Evolutionary conservation across 2,329 filamentous ascomycete genomes (phyloP).

Genomic region (Talaromyces sp.): DNA sequence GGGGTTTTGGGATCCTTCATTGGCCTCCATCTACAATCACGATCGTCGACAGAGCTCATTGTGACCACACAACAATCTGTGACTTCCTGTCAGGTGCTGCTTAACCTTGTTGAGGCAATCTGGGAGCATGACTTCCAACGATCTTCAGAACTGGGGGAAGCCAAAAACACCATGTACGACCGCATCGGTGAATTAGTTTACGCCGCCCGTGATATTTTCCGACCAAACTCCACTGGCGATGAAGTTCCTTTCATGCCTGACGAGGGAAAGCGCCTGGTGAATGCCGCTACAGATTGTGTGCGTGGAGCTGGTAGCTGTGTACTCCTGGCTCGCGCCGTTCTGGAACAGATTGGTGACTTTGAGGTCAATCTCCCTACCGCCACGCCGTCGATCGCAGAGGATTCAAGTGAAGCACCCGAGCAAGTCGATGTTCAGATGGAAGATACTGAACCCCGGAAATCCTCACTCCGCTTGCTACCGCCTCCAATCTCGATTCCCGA

Average conservation of each 20-base stretch:
- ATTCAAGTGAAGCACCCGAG: slow-evolving; percentile 23
- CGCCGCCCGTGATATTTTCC: slow-evolving; percentile 75
- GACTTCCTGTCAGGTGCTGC: slow-evolving; percentile 71
- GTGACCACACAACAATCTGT: slow-evolving; percentile 80
- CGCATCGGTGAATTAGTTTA: slow-evolving; percentile 76
- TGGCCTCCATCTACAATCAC: slow-evolving; percentile 87
- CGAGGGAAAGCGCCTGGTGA: slow-evolving; percentile 70
- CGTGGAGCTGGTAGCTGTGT: slow-evolving; percentile 89
- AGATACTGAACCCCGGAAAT: slow-evolving; percentile 24
- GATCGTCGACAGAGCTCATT: slow-evolving; percentile 78
- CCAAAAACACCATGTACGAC: slow-evolving; percentile 73
- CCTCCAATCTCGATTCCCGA: slow-evolving; percentile 45
- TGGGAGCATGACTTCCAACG: slow-evolving; percentile 71
- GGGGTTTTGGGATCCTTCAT: slow-evolving; percentile 92
- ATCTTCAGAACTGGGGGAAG: slow-evolving; percentile 63
- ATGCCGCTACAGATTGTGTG: slow-evolving; percentile 81
- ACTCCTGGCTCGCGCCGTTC: slow-evolving; percentile 75
- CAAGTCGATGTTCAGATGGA: slow-evolving; percentile 21
- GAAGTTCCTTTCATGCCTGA: slow-evolving; percentile 78
- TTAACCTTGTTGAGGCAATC: slow-evolving; percentile 77
- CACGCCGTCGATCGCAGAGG: slow-evolving; percentile 15
- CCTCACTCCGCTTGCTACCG: slow-evolving; percentile 41
- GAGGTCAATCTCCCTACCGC: slow-evolving; percentile 64
- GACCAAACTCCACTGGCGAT: slow-evolving; percentile 62
- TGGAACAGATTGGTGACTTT: slow-evolving; percentile 88